Percentiles rank a stretch among this genome's conserved stretches.
Evolutionary conservation across 345 rosid genomes (phyloP).

Genomic region (thale cress (Arabidopsis thaliana)): TAIR10.1 NC_003076.8:20957501-20958000

Average conservation of each 20-base stretch:
- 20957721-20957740: conserved; percentile 89
- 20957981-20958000: conserved; percentile 48
- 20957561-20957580: background rate
- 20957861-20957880: conserved; percentile 1
- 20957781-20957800: background rate
- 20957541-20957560: conserved; percentile 5
- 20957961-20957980: conserved; percentile 56
- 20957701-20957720: conserved; percentile 85
- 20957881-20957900: conserved; percentile 8
- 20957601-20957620: conserved; percentile 72
- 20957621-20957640: conserved; percentile 87
- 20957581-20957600: conserved; percentile 4
- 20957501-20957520: conserved; percentile 95
- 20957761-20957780: conserved; percentile 28
- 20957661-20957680: conserved; percentile 83
- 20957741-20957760: conserved; percentile 62
- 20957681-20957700: conserved; percentile 88
- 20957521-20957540: conserved; percentile 71
- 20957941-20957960: conserved; percentile 75
- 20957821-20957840: background rate
- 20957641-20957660: conserved; percentile 87
- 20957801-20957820: background rate
- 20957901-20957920: conserved; percentile 84
- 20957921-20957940: conserved; percentile 83
- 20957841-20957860: conserved; percentile 6